Evolutionary conservation across 768 basidiomycete genomes (phyloP).

Genomic region (Lanmaoa pseudosensibilis): DNA sequence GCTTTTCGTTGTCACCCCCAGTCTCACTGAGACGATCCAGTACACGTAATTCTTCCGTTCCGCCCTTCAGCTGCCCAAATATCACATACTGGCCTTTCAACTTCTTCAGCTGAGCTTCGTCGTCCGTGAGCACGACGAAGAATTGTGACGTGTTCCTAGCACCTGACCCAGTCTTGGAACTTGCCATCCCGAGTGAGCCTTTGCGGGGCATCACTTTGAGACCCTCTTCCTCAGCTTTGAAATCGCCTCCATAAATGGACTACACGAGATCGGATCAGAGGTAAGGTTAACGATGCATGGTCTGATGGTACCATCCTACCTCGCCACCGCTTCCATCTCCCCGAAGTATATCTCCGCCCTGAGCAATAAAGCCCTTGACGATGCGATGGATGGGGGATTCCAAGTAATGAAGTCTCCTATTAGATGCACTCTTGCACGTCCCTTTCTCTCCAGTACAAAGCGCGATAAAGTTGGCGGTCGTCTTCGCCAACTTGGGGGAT

Average conservation of each 20-base stretch:
- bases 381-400: slow-evolving; percentile 47
- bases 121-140: slow-evolving; percentile 47
- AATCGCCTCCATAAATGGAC: slow-evolving; percentile 50
- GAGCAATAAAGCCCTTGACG: slow-evolving; percentile 49
- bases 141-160: slow-evolving; percentile 49
- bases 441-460: slow-evolving; percentile 48
- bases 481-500: slow-evolving; percentile 44
- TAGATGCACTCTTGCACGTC: slow-evolving; percentile 45
- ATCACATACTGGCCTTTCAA: slow-evolving; percentile 50
- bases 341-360: slow-evolving; percentile 55
- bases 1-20: slow-evolving; percentile 37
- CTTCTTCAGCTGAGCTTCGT: slow-evolving; percentile 43
- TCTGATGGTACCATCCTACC: slow-evolving; percentile 32
- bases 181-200: slow-evolving; percentile 54
- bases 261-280: slow-evolving; percentile 18
- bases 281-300: neutral
- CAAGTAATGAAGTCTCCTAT: slow-evolving; percentile 45
- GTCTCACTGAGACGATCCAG: slow-evolving; percentile 36
- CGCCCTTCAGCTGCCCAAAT: slow-evolving; percentile 40
- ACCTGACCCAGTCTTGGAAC: slow-evolving; percentile 44
- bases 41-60: slow-evolving; percentile 33
- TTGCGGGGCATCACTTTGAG: slow-evolving; percentile 40
- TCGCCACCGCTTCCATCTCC: slow-evolving; percentile 56
- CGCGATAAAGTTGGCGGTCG: slow-evolving; percentile 47
- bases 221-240: slow-evolving; percentile 53